A percentile compares a stretch with the other conserved stretches of the same genome.
Evolutionary conservation across 2,329 filamentous ascomycete species (phyloP).

Genomic region (Xylaria digitata): DNA sequence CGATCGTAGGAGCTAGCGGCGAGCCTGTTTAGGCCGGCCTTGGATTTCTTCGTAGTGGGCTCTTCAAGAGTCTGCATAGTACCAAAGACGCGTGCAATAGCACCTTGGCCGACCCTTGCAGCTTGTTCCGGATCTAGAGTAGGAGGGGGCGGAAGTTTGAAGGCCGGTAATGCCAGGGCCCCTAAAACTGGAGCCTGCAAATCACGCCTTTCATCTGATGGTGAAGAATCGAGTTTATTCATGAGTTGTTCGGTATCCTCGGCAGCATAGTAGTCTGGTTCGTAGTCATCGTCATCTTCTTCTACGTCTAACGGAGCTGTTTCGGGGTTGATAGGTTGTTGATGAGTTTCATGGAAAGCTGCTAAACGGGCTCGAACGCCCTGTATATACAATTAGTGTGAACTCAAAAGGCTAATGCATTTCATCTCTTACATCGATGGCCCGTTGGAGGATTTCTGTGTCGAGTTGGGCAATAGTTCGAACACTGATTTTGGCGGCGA

Average conservation of each 20-base stretch:
- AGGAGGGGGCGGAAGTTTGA: slow-evolving; percentile 81
- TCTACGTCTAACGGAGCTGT: slow-evolving; percentile 73
- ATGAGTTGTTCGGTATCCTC: slow-evolving; percentile 82
- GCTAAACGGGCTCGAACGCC: slow-evolving; percentile 65
- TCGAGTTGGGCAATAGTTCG: slow-evolving; percentile 81
- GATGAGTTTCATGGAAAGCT: slow-evolving; percentile 57
- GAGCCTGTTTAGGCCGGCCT: slow-evolving; percentile 82
- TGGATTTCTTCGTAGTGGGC: slow-evolving; percentile 67
- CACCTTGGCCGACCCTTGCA: slow-evolving; percentile 77
- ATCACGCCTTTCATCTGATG: slow-evolving; percentile 63
- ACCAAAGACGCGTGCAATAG: slow-evolving; percentile 80
- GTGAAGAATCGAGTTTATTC: slow-evolving; percentile 78
- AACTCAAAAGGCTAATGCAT: neutral
- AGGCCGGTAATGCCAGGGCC: slow-evolving; percentile 76
- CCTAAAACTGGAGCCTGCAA: slow-evolving; percentile 60
- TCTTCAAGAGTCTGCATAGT: slow-evolving; percentile 81
- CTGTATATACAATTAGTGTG: slow-evolving; percentile 45
- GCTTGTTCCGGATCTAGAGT: slow-evolving; percentile 77
- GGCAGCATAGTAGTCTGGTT: slow-evolving; percentile 83
- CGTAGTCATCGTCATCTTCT: slow-evolving; percentile 91
- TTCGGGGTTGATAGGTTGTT: slow-evolving; percentile 65
- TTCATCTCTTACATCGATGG: slow-evolving; percentile 71
- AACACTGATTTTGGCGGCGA: slow-evolving; percentile 85
- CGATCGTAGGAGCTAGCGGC: slow-evolving; percentile 86
- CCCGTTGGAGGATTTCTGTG: slow-evolving; percentile 73